A percentile compares a stretch with the other conserved stretches of the same genome.
phyloP scores from a whole-genome alignment of 2,329 filamentous ascomycete genomes.

The Reticulascus tulasneorum region DNA sequence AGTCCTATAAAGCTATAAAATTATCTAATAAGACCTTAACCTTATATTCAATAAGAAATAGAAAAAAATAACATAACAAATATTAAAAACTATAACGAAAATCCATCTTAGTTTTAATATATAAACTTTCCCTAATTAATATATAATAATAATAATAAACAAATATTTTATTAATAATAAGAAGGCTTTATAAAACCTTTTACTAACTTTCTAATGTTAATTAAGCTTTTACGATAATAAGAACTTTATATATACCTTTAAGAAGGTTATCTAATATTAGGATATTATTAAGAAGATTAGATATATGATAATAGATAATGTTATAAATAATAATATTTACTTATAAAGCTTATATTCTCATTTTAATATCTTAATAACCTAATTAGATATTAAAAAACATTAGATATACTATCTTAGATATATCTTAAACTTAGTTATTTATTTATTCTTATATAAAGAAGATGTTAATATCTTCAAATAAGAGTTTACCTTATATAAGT shows the following conservation, averaged over 20 bases:
- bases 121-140: background rate
- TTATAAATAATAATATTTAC: no score
- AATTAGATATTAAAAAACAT: background rate
- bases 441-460: background rate
- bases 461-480: background rate
- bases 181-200: background rate
- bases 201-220: background rate
- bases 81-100: no score
- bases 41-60: no score
- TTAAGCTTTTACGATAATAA: no score
- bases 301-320: background rate
- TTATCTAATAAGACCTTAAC: no score
- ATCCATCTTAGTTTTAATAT: background rate
- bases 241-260: no score
- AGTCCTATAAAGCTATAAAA: no score
- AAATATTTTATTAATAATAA: background rate
- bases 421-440: background rate
- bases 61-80: no score
- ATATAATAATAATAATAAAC: background rate
- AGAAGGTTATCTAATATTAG: no score
- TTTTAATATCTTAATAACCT: background rate
- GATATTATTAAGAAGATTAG: background rate
- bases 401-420: background rate
- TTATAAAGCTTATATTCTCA: background rate
- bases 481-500: no score